Percentiles rank a stretch among this genome's conserved stretches.
Conservation (phyloP, 352 stramenopile genomes). For the Aphanomyces invadans region DNA sequence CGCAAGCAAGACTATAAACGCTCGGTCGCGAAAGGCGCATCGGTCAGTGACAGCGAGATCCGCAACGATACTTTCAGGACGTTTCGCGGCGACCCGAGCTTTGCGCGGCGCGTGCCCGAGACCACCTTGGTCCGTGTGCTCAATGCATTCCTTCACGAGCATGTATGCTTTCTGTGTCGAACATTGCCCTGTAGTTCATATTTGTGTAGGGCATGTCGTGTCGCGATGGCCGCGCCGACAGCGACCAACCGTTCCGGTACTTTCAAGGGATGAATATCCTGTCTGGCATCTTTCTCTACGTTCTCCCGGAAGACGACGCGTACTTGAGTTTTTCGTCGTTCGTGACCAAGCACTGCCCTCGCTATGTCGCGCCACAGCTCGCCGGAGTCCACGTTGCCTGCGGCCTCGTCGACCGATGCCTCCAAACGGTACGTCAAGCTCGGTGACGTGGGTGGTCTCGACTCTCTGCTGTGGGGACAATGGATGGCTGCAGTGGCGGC, state of each 20-base stretch:
- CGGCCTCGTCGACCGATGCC: constrained; percentile 71
- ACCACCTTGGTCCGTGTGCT: constrained; percentile 85
- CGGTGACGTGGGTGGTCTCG: too few relatives aligned
- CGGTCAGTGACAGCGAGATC: constrained; percentile 79
- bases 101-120: constrained; percentile 82
- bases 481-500: too few relatives aligned
- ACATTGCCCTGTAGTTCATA: too few relatives aligned
- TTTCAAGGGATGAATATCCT: constrained; percentile 92
- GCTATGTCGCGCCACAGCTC: constrained; percentile 85
- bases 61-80: constrained; percentile 89
- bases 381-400: constrained; percentile 76
- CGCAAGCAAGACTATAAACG: constrained; percentile 48
- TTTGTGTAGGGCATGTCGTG: constrained; percentile 1
- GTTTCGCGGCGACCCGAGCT: constrained; percentile 82
- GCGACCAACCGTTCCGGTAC: constrained; percentile 40
- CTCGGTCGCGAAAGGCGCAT: constrained; percentile 67
- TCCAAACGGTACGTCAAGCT: constrained; percentile 52
- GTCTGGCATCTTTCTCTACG: constrained; percentile 85
- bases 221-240: background rate
- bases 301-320: constrained; percentile 86
- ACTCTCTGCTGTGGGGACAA: too few relatives aligned
- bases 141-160: constrained; percentile 88
- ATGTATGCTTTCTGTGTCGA: too few relatives aligned
- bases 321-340: constrained; percentile 87
- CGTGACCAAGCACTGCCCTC: constrained; percentile 79